Percentiles rank a stretch among this genome's conserved stretches.
These are phyloP conservation scores for Kwoniella newhampshirensis DNA, from an alignment of 768 basidiomycete genomes.

Conservation along the genomic window DNA sequence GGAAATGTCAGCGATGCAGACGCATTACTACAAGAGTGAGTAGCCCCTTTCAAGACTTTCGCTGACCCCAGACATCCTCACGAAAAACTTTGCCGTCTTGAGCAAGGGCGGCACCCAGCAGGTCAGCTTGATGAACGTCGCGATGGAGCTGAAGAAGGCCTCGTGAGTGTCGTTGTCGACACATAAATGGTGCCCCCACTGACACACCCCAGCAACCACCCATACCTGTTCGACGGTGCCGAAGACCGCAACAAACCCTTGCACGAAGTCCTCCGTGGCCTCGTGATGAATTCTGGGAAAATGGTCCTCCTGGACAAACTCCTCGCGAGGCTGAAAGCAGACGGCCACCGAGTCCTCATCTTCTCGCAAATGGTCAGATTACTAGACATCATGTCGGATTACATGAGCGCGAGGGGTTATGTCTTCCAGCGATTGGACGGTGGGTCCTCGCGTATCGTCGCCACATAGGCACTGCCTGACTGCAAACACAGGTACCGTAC, in stretches of 20 bases:
- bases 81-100: conserved; percentile 86
- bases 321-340: conserved; percentile 79
- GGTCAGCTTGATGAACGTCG: conserved; percentile 94
- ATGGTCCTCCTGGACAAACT: conserved; percentile 98
- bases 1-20: conserved; percentile 94
- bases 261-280: conserved; percentile 88
- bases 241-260: conserved; percentile 57
- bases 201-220: conserved; percentile 65
- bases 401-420: conserved; percentile 85
- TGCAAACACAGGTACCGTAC: conserved; percentile 59
- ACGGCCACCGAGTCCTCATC: conserved; percentile 94
- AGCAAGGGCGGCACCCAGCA: conserved; percentile 77
- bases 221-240: conserved; percentile 95
- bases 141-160: conserved; percentile 98
- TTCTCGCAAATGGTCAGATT: conserved; percentile 99
- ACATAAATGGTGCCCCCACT: not conserved
- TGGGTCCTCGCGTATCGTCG: conserved; percentile 45
- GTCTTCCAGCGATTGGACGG: conserved; percentile 93
- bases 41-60: conserved; percentile 3
- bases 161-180: conserved; percentile 50
- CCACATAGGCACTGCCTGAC: not conserved
- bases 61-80: conserved; percentile 20
- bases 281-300: conserved; percentile 98
- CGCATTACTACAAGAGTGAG: conserved; percentile 88
- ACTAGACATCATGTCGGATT: conserved; percentile 97